A percentile compares a stretch with the other conserved stretches of the same genome.
Evolutionary conservation across 23 red algal genomes (phyloP).

Genomic region (Agarophyton chilense): DNA sequence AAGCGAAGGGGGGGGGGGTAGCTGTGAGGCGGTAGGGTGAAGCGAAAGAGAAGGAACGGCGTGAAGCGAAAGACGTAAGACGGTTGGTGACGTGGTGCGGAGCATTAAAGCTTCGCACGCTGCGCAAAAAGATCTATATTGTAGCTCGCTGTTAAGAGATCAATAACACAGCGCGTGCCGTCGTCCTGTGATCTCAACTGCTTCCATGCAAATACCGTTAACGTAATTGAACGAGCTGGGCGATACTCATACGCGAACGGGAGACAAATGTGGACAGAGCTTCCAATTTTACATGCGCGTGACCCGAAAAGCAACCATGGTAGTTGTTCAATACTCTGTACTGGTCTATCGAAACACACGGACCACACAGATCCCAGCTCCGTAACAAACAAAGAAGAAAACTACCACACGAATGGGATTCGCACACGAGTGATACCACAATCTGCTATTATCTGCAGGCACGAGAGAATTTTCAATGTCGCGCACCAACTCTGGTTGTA

Average conservation of each 20-base stretch:
- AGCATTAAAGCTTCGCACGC: not conserved
- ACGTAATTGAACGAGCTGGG: not conserved
- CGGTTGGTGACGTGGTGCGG: not conserved
- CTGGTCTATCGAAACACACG: slow-evolving; percentile 2
- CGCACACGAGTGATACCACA: not conserved
- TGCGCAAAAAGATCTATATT: not conserved
- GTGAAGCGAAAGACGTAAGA: not conserved
- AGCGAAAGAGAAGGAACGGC: not conserved
- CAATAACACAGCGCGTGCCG: too few relatives aligned
- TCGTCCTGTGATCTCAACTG: too few relatives aligned
- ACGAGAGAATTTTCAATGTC: slow-evolving; percentile 16
- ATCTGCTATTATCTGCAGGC: not conserved
- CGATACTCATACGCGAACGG: not conserved
- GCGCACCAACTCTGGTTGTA: not conserved
- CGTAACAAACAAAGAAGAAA: not conserved
- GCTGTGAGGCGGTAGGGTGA: not conserved
- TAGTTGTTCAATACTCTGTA: not conserved
- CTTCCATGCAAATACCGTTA: not conserved
- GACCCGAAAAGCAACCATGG: not conserved
- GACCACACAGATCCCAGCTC: not conserved
- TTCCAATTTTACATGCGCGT: not conserved
- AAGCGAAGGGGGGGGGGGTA: not conserved
- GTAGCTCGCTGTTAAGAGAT: too few relatives aligned
- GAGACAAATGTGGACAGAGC: not conserved
- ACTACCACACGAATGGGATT: not conserved